phyloP scores from a whole-genome alignment of 1,284 basidiomycete genomes.

The Tilletiopsis washingtonensis region DNA sequence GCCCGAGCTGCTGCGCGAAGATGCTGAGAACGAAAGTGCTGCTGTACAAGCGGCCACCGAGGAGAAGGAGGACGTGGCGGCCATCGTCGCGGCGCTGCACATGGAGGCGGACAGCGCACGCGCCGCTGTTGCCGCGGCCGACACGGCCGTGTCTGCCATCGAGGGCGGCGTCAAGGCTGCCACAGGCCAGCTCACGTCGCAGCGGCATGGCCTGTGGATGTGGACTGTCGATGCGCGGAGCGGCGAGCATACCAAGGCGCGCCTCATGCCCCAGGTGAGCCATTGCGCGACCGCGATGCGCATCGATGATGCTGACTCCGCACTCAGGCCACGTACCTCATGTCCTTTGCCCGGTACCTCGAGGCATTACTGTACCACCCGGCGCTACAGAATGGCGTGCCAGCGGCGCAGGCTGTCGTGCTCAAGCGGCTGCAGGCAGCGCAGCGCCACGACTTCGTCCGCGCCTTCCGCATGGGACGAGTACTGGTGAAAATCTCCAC shows the following conservation, averaged over 20 bases:
- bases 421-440: too few species aligned
- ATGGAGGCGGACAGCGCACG: slow-evolving; percentile 24
- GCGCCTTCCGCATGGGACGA: slow-evolving; percentile 25
- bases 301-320: too few species aligned
- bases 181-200: too few species aligned
- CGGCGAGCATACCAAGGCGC: slow-evolving; percentile 20
- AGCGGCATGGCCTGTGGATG: too few species aligned
- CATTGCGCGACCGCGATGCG: too few species aligned
- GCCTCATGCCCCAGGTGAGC: slow-evolving; percentile 28
- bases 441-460: slow-evolving; percentile 10
- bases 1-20: neutral
- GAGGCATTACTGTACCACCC: slow-evolving; percentile 35
- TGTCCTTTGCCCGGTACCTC: slow-evolving; percentile 34
- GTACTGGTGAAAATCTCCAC: slow-evolving; percentile 30
- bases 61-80: slow-evolving; percentile 19
- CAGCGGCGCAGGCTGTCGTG: neutral
- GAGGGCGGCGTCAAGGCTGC: slow-evolving; percentile 10
- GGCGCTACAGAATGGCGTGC: slow-evolving; percentile 10
- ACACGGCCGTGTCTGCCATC: slow-evolving; percentile 22
- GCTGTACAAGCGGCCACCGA: neutral
- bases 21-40: slow-evolving; percentile 7
- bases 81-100: slow-evolving; percentile 22
- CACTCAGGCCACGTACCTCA: slow-evolving; percentile 34
- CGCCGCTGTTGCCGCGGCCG: slow-evolving; percentile 28
- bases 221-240: slow-evolving; percentile 26